Evolutionary conservation across 805 yeast genomes (phyloP), one percentile per base, ranked within the genome.

Genomic region (Monosporozyma solicola): DNA sequence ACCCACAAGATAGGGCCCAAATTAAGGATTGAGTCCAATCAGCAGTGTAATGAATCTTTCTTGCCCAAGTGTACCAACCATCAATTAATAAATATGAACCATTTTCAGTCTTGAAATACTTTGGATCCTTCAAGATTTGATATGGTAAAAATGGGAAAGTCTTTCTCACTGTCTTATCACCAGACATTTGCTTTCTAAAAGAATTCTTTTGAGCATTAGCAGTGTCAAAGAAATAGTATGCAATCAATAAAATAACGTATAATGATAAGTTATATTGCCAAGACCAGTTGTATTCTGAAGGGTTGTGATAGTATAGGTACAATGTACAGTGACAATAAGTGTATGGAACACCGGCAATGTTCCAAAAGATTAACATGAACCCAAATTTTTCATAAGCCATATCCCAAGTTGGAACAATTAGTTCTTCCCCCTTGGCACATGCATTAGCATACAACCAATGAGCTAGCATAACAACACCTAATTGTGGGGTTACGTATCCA

Each of bases 321-420:
- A 94, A 76, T 10, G 96, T 87, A 70, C 95, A 85, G 67, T 90
- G 97, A 72, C 97, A 89, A 75, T 94, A 94, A 45, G 98, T 92
- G 82, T 84, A 94, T 49, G 99, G 99, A 44, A 94, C 99, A 63
- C 99, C 99, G 33, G 97, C 97, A 69, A 94, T 89, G 74, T 94
- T 94, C 99, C 99, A 94, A 78, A 94, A 94, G 62, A 91, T 82
- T 59, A 94, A 80, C 98, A 94, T 91, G 77, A 94, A 94, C n/a
- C 99, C 99, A 64, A 94, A 94, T 73, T 94, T 94, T 71, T 94
- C 99, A 71, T 94, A 94, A 33, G 96, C 97, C 97, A 94, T 92
- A 71, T 94, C 99, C 98, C 99, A 94, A 20, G 96, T 87, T 61
- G 98, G 96, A 57, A 91, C 96, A 68, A 94, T 94, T 62, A 92